These are phyloP conservation scores for Termitomyces sp. DNA, from an alignment of 768 basidiomycete genomes.

Conservation along the genomic window DNA sequence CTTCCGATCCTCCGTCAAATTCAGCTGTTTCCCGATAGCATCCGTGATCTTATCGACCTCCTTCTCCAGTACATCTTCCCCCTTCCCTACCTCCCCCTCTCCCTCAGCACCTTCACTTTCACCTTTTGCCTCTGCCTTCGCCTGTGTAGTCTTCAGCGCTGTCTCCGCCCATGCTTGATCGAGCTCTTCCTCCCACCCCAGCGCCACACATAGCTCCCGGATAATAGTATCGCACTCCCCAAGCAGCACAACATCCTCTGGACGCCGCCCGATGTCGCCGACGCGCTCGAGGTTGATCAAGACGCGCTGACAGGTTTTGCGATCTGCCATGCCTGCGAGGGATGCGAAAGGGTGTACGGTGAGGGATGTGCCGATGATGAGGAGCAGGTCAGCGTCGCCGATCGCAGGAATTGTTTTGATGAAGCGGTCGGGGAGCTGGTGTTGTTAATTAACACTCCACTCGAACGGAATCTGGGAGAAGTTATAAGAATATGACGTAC, in stretches of 20 bases:
- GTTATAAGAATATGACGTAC: conserved; percentile 34
- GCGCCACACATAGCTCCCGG: conserved; percentile 52
- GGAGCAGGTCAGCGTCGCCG: conserved; percentile 73
- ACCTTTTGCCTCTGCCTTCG: conserved; percentile 18
- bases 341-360: conserved; percentile 86
- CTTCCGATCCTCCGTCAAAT: conserved; percentile 1
- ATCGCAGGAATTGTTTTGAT: conserved; percentile 51
- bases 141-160: conserved; percentile 13
- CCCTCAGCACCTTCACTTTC: conserved; percentile 17
- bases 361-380: conserved; percentile 89
- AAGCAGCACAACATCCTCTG: conserved; percentile 60
- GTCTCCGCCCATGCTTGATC: conserved; percentile 53
- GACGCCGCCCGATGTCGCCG: conserved; percentile 53
- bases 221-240: conserved; percentile 73
- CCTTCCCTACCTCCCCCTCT: conserved; percentile 2
- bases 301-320: conserved; percentile 63
- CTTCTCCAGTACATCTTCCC: conserved; percentile 20
- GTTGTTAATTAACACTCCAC: background rate
- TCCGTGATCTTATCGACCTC: conserved; percentile 31
- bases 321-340: conserved; percentile 54
- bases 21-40: conserved; percentile 27
- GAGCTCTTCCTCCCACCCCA: conserved; percentile 75
- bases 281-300: conserved; percentile 86
- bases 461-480: background rate
- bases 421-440: conserved; percentile 75